Base-by-base conservation (phyloP, 2,329 filamentous ascomycete genomes). In the Microdochium paspali region DNA sequence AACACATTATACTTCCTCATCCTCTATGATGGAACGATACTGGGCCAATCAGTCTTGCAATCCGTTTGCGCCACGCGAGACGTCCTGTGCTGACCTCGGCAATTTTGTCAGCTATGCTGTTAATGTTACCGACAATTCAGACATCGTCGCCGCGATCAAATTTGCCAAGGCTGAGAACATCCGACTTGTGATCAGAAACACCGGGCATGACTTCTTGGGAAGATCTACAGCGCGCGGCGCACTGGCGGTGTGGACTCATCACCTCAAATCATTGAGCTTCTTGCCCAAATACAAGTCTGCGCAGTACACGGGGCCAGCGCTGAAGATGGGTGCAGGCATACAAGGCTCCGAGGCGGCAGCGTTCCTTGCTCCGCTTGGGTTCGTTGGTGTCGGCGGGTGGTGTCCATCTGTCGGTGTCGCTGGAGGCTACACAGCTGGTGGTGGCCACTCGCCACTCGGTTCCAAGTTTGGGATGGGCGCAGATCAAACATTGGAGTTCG, bases 371-470 rank as follows among this genome's bases (percentile, higher is more conserved):
- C 10, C 47, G 18, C 12, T 44, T 42, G 54, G 52, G 10, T 23
- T 53, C 12, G 39, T 47, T 3, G 49, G 54, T 2, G 51, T 55
- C 10, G 50, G 47, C 12, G 54, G 53, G 2, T 50, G 48, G 44
- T 56, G 53, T 28, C 31, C 47, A 5, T 50, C 49, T 1, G 54
- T 48, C 15, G 49, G 51, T 3, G 53, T 71, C 6, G 67, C 68
- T 1, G 73, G 73, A 12, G 73, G 73, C 7, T 77, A 71, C 51
- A 66, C 59, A 2, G 69, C 73, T 52, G 72, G 70, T 4, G 73
- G 69, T 9, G 73, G 73, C 0, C 72, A 77, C 53, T 66, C 63
- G 2, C 56, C 66, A 1, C 58, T 76, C 3, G 55, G 58, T 2
- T 67, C 67, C 0, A 58, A 58, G 12, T 69, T 70, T 31, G 74